phyloP scores from a whole-genome alignment of 2,329 filamentous ascomycete genomes.

The Aureobasidium musti region DNA sequence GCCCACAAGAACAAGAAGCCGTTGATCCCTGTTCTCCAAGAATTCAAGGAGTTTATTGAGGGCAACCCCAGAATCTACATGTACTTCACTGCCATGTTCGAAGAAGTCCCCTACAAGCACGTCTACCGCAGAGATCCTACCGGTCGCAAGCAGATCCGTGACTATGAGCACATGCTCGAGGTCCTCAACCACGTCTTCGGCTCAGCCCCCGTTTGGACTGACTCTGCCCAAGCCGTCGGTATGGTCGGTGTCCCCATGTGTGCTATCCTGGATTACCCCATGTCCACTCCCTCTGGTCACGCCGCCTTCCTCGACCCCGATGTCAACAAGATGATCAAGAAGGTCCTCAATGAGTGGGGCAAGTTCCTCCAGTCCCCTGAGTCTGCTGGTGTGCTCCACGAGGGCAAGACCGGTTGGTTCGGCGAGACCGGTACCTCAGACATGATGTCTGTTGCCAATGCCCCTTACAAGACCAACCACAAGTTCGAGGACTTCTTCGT shows the following conservation, averaged over 20 bases:
- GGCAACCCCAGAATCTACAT: constrained; percentile 64
- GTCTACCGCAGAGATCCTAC: constrained; percentile 64
- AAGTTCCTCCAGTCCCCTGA: constrained; percentile 41
- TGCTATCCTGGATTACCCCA: constrained; percentile 61
- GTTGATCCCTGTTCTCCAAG: constrained; percentile 61
- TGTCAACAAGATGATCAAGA: constrained; percentile 56
- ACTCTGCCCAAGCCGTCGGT: constrained; percentile 37
- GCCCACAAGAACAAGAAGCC: constrained; percentile 55
- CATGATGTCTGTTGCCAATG: constrained; percentile 41
- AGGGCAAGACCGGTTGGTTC: constrained; percentile 46
- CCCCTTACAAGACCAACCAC: constrained; percentile 35
- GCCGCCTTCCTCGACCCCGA: constrained; percentile 57
- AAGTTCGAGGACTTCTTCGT: constrained; percentile 58
- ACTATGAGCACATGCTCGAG: constrained; percentile 66
- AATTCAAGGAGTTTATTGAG: constrained; percentile 69
- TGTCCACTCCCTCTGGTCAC: constrained; percentile 58
- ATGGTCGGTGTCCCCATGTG: constrained; percentile 44
- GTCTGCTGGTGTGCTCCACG: constrained; percentile 44
- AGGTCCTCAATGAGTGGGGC: constrained; percentile 55
- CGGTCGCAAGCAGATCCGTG: constrained; percentile 62
- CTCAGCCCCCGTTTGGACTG: constrained; percentile 47
- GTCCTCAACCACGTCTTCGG: constrained; percentile 61
- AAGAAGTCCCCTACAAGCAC: constrained; percentile 61
- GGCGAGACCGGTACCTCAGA: constrained; percentile 44
- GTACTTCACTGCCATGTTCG: constrained; percentile 66